These are phyloP conservation scores for Aspergillus panamensis DNA, from an alignment of 495 filamentous ascomycete species.

Conservation along the genomic window DNA sequence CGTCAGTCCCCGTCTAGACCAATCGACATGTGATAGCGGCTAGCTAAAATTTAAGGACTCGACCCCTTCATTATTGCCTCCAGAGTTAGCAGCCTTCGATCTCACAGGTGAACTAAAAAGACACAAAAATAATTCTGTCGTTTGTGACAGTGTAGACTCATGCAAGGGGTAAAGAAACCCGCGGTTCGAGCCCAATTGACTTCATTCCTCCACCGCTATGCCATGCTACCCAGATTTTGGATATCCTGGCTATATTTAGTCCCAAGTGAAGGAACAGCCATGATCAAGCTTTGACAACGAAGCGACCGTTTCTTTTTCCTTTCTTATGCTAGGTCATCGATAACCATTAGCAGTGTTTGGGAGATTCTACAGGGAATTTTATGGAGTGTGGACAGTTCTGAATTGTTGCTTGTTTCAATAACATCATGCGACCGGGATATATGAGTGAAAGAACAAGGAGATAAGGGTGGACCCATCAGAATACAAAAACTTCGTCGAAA, in stretches of 20 bases:
- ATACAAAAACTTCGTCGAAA: too few species aligned
- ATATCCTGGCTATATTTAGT: neutral
- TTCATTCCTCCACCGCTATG: neutral
- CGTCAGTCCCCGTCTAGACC: conserved; percentile 12
- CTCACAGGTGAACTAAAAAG: neutral
- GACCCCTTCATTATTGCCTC: neutral
- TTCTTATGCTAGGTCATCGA: too few species aligned
- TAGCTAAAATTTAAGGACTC: neutral
- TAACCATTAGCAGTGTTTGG: too few species aligned
- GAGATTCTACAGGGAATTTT: too few species aligned
- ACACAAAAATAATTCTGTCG: neutral
- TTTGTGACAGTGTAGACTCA: neutral
- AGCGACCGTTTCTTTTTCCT: too few species aligned
- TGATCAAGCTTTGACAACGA: too few species aligned
- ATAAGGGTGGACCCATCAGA: too few species aligned
- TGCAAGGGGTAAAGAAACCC: neutral
- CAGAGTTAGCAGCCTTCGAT: neutral
- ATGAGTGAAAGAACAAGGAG: too few species aligned
- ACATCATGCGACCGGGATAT: too few species aligned
- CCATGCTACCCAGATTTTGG: neutral
- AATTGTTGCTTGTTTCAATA: too few species aligned
- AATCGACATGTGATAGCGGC: conserved; percentile 15
- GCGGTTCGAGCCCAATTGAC: neutral
- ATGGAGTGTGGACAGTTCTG: too few species aligned
- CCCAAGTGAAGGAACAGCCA: neutral